Conservation (phyloP, 441 rosid species). For the Populus trichocarpa region DNA sequence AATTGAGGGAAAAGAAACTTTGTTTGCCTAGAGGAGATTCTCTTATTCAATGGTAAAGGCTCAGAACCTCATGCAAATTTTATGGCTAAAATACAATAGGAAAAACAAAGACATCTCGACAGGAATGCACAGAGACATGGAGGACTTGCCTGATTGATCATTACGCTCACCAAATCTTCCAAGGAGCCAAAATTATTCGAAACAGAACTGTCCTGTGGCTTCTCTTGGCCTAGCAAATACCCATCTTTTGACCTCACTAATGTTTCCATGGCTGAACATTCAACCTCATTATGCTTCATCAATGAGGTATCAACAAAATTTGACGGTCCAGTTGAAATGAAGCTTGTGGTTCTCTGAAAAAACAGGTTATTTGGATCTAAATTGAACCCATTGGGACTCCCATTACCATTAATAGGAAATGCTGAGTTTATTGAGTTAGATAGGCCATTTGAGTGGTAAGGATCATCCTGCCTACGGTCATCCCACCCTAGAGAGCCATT, state of each 20-base stretch:
- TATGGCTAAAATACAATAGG: not conserved
- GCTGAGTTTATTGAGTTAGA: slow-evolving; percentile 31
- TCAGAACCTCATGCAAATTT: not conserved
- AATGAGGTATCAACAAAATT: slow-evolving; percentile 27
- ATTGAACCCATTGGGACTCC: slow-evolving; percentile 23
- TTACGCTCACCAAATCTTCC: slow-evolving; percentile 55
- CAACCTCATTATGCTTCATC: slow-evolving; percentile 34
- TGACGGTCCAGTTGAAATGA: slow-evolving; percentile 38
- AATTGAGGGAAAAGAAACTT: not conserved
- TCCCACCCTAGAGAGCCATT: slow-evolving; percentile 34
- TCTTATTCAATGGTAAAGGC: not conserved
- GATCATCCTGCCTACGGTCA: slow-evolving; percentile 26
- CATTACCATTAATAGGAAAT: slow-evolving; percentile 24
- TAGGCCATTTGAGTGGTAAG: slow-evolving; percentile 26
- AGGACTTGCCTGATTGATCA: slow-evolving; percentile 55
- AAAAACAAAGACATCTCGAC: slow-evolving; percentile 2
- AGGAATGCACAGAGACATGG: slow-evolving; percentile 7
- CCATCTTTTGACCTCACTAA: slow-evolving; percentile 35
- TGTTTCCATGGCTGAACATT: slow-evolving; percentile 35
- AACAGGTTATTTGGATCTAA: slow-evolving; percentile 33
- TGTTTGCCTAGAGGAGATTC: not conserved
- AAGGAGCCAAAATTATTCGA: slow-evolving; percentile 47
- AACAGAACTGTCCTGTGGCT: slow-evolving; percentile 37
- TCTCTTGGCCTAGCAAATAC: slow-evolving; percentile 38
- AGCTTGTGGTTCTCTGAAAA: slow-evolving; percentile 34